Evolutionary conservation across 495 filamentous ascomycete genomes (phyloP), one percentile per base, ranked within the genome.

Genomic region (Aspergillus kassunensis): DNA sequence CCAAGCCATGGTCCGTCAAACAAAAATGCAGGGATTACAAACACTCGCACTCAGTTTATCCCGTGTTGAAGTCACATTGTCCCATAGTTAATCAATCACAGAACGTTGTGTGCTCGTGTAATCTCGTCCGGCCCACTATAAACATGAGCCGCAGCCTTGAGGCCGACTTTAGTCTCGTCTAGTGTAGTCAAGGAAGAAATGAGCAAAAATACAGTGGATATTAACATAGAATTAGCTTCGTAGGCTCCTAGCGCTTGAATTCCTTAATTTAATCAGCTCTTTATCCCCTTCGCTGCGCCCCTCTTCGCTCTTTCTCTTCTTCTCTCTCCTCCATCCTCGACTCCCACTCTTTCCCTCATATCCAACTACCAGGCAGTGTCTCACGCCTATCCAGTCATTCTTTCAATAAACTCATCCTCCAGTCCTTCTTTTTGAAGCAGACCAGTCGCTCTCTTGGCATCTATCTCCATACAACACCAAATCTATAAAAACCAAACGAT

Each of bases 391-490:
- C 51, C 55, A 58, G 55, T 58, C 54, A 41, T 36, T 65, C 55
- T 47, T 54, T 60, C 50, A 39, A 47, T 49, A 54, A 51, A 55
- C 64, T 37, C 36, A 54, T 39, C 31, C 50, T 57, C 44, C 49
- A 33, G 37, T 43, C 29, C 21, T 57, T 53, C 58, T 53, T 55
- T 60, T 53, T 21, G 18, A 40, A 21, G 18, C 21, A 34, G 30
- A 46, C 30, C 49, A 58, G 63, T 63, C 62, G 50, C 44, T 70
- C 58, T 64, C 62, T 51, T 65, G 66, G 37, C 49, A 56, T 45
- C 48, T 41, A n/a, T n/a, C 27, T 44, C 8, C 21, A 43, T 25
- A 19, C 27, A 11, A 21, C 15, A 5, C 37, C 44, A 45, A 53
- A 41, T 47, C 45, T 23, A 48, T 31, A 55, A 43, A 50, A n/a